Conservation (phyloP, 2,329 filamentous ascomycete species). For the Cercospora zeae-maydis region DNA sequence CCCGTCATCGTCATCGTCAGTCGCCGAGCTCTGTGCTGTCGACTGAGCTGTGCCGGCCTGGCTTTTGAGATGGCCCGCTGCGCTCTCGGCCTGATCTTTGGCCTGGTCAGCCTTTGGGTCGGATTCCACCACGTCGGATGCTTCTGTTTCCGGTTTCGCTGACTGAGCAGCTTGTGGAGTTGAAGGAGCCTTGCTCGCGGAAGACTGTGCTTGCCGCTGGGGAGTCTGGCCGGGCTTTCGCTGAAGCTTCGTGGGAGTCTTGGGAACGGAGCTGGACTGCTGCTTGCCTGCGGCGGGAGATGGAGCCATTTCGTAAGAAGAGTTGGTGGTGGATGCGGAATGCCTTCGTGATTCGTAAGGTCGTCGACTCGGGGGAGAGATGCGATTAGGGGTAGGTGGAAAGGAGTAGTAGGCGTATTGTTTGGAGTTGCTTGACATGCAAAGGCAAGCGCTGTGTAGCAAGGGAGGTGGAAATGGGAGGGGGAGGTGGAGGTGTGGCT, state of each 20-base stretch:
- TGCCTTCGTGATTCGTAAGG: constrained; percentile 27
- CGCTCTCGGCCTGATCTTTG: constrained; percentile 27
- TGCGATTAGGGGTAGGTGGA: constrained; percentile 47
- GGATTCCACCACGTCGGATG: constrained; percentile 35
- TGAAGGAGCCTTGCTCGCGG: constrained; percentile 19
- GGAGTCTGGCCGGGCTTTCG: constrained; percentile 31
- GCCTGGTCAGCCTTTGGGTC: constrained; percentile 41
- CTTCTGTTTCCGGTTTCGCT: constrained; percentile 38
- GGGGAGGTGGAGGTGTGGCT: constrained; percentile 21
- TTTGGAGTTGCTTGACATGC: constrained; percentile 49
- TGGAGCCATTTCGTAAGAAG: constrained; percentile 44
- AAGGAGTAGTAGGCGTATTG: constrained; percentile 53
- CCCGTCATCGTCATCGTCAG: constrained; percentile 36
- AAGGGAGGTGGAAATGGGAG: constrained; percentile 18
- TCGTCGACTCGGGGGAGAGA: constrained; percentile 39
- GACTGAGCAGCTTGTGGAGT: constrained; percentile 32
- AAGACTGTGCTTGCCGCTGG: constrained; percentile 10
- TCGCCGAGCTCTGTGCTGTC: constrained; percentile 36
- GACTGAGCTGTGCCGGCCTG: constrained; percentile 35
- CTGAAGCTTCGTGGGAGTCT: constrained; percentile 52
- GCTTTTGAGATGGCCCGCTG: constrained; percentile 38
- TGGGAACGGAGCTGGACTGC: constrained; percentile 41
- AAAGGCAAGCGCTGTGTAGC: constrained; percentile 26
- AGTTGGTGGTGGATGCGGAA: constrained; percentile 33
- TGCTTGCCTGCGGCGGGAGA: constrained; percentile 51